Base-by-base conservation (phyloP, 169 alveolate species). In the Theileria annulata region DNA sequence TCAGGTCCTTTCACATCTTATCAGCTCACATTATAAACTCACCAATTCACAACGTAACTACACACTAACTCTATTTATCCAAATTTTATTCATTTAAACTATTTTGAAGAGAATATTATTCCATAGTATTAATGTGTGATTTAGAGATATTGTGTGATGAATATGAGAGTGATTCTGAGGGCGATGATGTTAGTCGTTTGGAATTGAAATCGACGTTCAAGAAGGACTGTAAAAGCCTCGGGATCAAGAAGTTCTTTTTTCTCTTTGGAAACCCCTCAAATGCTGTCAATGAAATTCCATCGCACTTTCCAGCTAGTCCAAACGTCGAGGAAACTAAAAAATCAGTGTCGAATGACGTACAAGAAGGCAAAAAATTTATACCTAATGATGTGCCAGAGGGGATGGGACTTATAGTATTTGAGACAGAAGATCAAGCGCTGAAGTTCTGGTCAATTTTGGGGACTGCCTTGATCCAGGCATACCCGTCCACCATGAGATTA, bases 361-460 rank as follows among this genome's bases (percentile, higher is more conserved):
- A 31, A 17, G 21, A 10, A 21, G 64, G 30, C 10, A 37, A 17
- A 2, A 33, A 33, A 1, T 37, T 75, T 6, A 66, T 63, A 25
- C 25, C 49, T n/a, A 71, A 56, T 19, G 90, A 84, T 19, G 79
- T 56, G 42, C 90, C 90, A 3, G 87, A 77, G 23, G 90, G 86
- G 23, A 76, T 84, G 90, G 90, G 75, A 30, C 78, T 84, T 27
- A 17, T 84, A 58, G 54, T 84, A 6, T 84, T 84, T 64, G 78
- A 77, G 33, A 56, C 62, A 30, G 90, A 84, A 49, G 42, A 59
- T 5, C 15, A 72, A 9, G 90, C 90, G 10, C 69, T 77, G 84
- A 64, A 74, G 30, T 84, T 84, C 47, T 84, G 90, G 90, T 35
- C 87, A 12, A 13, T 85, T 13, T 19, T 84, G 69, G 69, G 72